Evolutionary conservation across 2,329 filamentous ascomycete species (phyloP).

Genomic region (Trichoderma cornu-damae): DNA sequence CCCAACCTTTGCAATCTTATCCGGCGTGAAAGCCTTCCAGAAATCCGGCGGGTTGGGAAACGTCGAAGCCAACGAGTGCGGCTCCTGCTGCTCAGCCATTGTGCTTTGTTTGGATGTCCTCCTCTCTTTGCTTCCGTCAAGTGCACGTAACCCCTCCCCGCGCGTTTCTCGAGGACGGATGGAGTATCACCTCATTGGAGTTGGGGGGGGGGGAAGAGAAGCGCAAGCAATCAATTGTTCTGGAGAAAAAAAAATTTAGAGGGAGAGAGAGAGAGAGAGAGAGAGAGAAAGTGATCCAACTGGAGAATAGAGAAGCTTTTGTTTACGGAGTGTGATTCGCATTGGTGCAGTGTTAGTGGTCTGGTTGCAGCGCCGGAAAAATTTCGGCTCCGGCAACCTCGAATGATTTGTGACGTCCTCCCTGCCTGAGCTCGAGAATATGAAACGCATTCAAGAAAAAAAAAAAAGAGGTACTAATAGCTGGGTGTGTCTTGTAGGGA

Average conservation of each 20-base stretch:
- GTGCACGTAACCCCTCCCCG: conserved; percentile 12
- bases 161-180: not conserved
- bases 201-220: not conserved
- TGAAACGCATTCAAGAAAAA: not conserved
- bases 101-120: not conserved
- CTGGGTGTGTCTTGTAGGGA: not conserved
- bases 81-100: conserved; percentile 38
- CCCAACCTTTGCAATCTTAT: conserved; percentile 58
- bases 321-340: conserved; percentile 1
- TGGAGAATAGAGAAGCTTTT: no score
- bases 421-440: not conserved
- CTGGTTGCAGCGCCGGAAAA: conserved; percentile 28
- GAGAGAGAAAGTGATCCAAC: not conserved
- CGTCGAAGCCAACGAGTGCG: conserved; percentile 52
- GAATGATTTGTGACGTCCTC: conserved; percentile 3
- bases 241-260: not conserved
- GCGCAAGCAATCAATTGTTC: not conserved
- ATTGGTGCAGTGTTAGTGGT: not conserved
- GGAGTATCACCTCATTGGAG: conserved; percentile 20
- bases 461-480: not conserved
- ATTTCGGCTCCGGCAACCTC: conserved; percentile 25
- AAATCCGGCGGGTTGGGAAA: conserved; percentile 87
- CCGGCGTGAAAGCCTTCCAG: conserved; percentile 79
- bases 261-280: no score
- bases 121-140: not conserved